Conservation (phyloP, 495 filamentous ascomycete species). For the Xylaria grammica region DNA sequence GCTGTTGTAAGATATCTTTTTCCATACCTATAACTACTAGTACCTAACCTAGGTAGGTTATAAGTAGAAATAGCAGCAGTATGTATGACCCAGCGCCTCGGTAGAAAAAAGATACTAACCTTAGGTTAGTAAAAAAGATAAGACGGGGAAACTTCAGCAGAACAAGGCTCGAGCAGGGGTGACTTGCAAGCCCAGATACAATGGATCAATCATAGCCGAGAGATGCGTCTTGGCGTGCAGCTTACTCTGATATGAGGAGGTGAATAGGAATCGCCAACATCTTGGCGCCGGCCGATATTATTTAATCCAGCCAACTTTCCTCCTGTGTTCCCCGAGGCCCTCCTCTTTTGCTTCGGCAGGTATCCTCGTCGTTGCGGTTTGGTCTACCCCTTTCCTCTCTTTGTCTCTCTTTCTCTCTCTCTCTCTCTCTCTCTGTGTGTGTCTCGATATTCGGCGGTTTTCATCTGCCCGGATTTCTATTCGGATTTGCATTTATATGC, state of each 20-base stretch:
- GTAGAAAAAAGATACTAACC: not conserved
- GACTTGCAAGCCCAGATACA: not conserved
- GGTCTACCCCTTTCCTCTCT: not conserved
- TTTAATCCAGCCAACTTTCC: not conserved
- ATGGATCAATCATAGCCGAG: slow-evolving; percentile 16
- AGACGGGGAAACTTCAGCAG: slow-evolving; percentile 1
- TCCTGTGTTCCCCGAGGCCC: not conserved
- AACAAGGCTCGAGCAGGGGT: not conserved
- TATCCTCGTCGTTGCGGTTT: not conserved
- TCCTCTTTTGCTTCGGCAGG: not conserved
- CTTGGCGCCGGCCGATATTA: slow-evolving; percentile 10
- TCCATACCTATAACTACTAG: no score
- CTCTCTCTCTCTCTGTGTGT: no score
- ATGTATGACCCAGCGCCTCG: slow-evolving; percentile 2
- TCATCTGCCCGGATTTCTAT: no score
- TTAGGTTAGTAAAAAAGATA: slow-evolving; percentile 5
- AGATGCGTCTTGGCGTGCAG: slow-evolving; percentile 11
- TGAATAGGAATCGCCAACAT: not conserved
- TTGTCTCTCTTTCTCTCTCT: not conserved
- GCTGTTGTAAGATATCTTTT: no score
- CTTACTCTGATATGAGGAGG: slow-evolving; percentile 9
- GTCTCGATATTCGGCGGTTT: no score
- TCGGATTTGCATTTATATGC: no score
- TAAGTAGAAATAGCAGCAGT: no score
- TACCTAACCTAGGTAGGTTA: no score